A percentile compares a stretch with the other conserved stretches of the same genome.
These are phyloP conservation scores for Striga asiatica DNA, from an alignment of 257 asterid genomes.

Conservation along the genomic window DNA sequence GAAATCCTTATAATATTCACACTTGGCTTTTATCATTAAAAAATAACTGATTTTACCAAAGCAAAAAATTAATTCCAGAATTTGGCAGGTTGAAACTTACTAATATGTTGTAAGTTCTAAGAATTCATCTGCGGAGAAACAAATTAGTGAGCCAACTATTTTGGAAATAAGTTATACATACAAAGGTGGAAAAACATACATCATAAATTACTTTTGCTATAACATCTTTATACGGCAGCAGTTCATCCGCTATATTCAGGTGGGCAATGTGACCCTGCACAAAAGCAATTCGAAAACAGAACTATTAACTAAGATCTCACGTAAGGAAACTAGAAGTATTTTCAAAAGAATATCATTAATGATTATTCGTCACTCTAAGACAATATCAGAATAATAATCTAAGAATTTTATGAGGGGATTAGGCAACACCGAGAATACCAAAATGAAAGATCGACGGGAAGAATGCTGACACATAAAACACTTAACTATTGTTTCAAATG, in stretches of 20 bases:
- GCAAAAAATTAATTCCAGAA: constrained; percentile 4
- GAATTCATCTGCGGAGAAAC: too few species aligned
- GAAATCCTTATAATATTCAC: too few species aligned
- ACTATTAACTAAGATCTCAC: constrained; percentile 18
- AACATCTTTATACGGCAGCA: background rate
- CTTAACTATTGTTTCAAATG: constrained; percentile 97
- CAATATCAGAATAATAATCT: background rate
- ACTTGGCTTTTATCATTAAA: background rate
- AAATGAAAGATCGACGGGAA: background rate
- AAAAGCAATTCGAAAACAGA: constrained; percentile 4
- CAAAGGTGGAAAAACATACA: too few species aligned
- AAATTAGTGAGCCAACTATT: too few species aligned
- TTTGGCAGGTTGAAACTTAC: too few species aligned
- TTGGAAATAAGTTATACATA: too few species aligned
- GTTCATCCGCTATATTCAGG: constrained; percentile 14
- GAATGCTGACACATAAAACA: constrained; percentile 20
- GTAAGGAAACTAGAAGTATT: background rate
- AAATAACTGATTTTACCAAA: constrained; percentile 9
- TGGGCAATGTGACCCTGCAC: constrained; percentile 96
- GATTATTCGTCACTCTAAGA: background rate
- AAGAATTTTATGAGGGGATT: background rate
- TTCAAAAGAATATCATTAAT: background rate
- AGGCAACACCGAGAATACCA: background rate
- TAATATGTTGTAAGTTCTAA: too few species aligned
- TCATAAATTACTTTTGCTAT: background rate